phyloP scores from a whole-genome alignment of 768 basidiomycete species.

The Steccherinum ochraceum region DNA sequence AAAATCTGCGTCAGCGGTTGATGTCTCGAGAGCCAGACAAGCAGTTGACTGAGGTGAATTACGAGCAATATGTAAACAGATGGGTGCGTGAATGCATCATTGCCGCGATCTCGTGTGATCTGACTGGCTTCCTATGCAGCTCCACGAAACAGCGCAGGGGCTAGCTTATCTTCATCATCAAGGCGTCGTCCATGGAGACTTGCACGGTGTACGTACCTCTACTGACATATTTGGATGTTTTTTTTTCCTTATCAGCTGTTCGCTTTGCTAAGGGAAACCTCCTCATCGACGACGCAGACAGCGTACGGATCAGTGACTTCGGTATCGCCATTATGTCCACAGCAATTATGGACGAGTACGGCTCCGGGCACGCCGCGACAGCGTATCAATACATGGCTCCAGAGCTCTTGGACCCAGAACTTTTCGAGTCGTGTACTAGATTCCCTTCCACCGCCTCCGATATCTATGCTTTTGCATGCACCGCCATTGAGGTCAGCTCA shows the following conservation, averaged over 20 bases:
- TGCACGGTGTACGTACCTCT: background rate
- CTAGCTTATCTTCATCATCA: background rate
- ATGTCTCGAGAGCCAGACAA: background rate
- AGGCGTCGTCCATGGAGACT: background rate
- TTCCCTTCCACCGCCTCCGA: background rate
- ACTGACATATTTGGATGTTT: too few relatives aligned
- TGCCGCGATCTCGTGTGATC: background rate
- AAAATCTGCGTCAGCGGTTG: background rate
- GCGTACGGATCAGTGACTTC: slow-evolving; percentile 2
- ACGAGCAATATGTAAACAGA: background rate
- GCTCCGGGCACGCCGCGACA: background rate
- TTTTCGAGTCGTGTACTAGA: background rate
- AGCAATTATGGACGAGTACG: slow-evolving; percentile 1
- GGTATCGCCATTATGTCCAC: slow-evolving; percentile 1
- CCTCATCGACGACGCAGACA: slow-evolving; percentile 3
- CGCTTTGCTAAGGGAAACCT: slow-evolving; percentile 7
- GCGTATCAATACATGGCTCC: slow-evolving; percentile 1
- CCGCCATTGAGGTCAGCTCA: too few relatives aligned
- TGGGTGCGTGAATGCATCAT: background rate
- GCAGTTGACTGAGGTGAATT: background rate
- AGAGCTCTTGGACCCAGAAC: background rate
- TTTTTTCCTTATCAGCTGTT: too few relatives aligned
- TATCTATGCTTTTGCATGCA: too few relatives aligned
- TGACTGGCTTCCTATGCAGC: background rate
- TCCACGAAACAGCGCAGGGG: background rate